Base-by-base conservation (phyloP, 2,329 filamentous ascomycete species). In the Parastagonospora avenae region DNA sequence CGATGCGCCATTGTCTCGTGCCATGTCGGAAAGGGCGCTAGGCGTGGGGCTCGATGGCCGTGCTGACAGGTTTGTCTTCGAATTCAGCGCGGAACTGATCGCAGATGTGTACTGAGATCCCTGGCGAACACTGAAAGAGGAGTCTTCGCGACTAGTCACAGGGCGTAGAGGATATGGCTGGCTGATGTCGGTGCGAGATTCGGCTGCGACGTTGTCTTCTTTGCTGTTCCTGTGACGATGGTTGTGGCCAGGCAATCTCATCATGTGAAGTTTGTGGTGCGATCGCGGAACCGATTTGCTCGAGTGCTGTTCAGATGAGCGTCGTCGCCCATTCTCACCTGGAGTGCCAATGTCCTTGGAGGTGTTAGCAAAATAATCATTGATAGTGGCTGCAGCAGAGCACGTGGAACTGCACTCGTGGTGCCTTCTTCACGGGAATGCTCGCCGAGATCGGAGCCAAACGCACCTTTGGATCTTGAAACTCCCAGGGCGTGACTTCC, bases 401-500 rank as follows among this genome's bases (percentile, higher is more conserved):
- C 19, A 24, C 19, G 19, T 24, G 39, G 27, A n/a, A 6, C 1
- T n/a, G 11, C 8, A 16, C 11, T 14, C 24, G 27, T 11, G 28
- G 36, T 33, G 37, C 36, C 28, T 56, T 28, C 37, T 32, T 24
- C 19, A 24, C 19, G 19, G 19, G 5, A 24, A 24, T 24, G 19
- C 19, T 24, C 19, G 19, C 19, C 19, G 19, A 24, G 5, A 5
- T 24, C 19, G 19, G 19, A 24, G 19, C 19, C 19, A 24, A 24
- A 27, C 48, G 48, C 45, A 90, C 88, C 78, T 90, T 85, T 60
- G 83, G 83, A 70, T 94, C 91, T 75, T 97, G 94, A 71, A 94
- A 97, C 55, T 96, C 82, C 82, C 96, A 99, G n/a, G 94, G 94
- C 33, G 96, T 94, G 50, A 99, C 92, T 75, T 97, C 93, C 67